Evolutionary conservation across 495 filamentous ascomycete genomes (phyloP).

Genomic region (Penicillium taxi): DNA sequence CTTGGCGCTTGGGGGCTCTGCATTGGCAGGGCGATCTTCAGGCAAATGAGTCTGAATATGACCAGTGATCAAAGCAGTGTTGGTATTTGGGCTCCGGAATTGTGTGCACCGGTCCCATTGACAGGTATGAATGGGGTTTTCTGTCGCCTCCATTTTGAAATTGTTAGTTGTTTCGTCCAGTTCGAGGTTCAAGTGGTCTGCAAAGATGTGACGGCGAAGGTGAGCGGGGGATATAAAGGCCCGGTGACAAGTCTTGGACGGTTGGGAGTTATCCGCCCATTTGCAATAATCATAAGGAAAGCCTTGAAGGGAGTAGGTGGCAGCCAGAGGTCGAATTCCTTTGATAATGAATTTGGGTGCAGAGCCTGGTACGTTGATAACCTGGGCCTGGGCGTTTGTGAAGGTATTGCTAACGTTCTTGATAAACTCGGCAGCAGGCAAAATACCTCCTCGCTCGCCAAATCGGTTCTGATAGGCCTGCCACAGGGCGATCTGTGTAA

Average conservation of each 20-base stretch:
- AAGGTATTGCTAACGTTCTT: constrained; percentile 83
- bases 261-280: constrained; percentile 42
- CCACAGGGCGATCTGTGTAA: constrained; percentile 96
- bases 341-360: constrained; percentile 86
- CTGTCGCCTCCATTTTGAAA: constrained; percentile 40
- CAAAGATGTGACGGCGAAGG: constrained; percentile 69
- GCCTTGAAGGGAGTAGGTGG: constrained; percentile 62
- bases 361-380: constrained; percentile 48
- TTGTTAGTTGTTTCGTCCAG: constrained; percentile 40
- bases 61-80: constrained; percentile 37
- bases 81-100: constrained; percentile 33
- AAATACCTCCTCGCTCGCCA: constrained; percentile 50
- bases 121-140: constrained; percentile 30
- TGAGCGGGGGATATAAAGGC: constrained; percentile 52
- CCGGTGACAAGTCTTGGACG: constrained; percentile 47
- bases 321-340: constrained; percentile 71
- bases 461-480: constrained; percentile 91
- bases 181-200: constrained; percentile 55
- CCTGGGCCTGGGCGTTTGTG: constrained; percentile 71
- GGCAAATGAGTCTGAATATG: constrained; percentile 46
- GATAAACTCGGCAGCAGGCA: constrained; percentile 92
- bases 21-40: constrained; percentile 43
- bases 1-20: constrained; percentile 35
- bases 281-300: constrained; percentile 49
- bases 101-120: constrained; percentile 35